Base-by-base conservation (phyloP, 768 basidiomycete genomes). In the Trametes coccinea region DNA sequence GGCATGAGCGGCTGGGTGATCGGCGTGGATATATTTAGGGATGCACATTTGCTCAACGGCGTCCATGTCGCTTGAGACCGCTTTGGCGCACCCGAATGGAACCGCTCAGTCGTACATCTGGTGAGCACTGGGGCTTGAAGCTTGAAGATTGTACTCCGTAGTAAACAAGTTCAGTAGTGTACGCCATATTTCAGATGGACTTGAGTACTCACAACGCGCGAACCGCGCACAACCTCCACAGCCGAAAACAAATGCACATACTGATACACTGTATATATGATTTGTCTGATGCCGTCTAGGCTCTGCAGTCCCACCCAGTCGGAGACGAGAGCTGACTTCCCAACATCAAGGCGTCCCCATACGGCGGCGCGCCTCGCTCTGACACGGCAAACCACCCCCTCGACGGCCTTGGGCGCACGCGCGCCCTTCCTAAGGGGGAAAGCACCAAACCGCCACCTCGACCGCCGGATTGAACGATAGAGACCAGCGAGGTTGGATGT, bases 321-420 rank as follows among this genome's bases (percentile, higher is more conserved):
- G 10, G 53, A 59, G 61, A 61, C 48, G 63, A 58, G 67, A 66
- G 69, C 65, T 69, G 70, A 66, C 71, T 70, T 58, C 60, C 64
- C 67, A 56, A 59, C 69, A 57, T 60, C 51, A 58, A 46, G 59
- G 51, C 60, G 56, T 53, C 60, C 49, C 59, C 62, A 56, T 58
- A 58, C 59, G 56, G 58, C 51, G 54, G 50, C 59, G 56, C 59
- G 59, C 59, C 61, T 70, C 48, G 33, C 56, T 71, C 62, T 70
- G 58, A 67, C 70, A 68, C 69, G 70, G 57, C 66, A 72, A 72
- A 72, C 70, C 71, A 72, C 70, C 71, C 69, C 71, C 67, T 69
- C 70, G 48, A 56, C 63, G 66, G 57, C 71, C 70, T 70, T 51
- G 68, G 60, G 65, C 66, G 53, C 52, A 11, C 34, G 54, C 37